These are phyloP conservation scores for Panus rudis DNA, from an alignment of 768 basidiomycete species.

Conservation along the genomic window DNA sequence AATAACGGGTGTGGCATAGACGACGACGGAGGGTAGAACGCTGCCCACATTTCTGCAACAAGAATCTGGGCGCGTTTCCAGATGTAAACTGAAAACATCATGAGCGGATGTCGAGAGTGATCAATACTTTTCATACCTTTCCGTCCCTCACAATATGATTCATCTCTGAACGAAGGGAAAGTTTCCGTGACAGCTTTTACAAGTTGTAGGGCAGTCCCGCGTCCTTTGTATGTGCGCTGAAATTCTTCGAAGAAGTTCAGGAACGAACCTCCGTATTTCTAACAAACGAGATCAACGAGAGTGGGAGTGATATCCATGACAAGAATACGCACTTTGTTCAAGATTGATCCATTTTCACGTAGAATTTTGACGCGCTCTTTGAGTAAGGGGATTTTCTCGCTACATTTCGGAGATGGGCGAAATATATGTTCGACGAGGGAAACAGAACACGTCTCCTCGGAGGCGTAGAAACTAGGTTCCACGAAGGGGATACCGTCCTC, in stretches of 20 bases:
- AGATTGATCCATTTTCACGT: conserved; percentile 67
- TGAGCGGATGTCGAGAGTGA: neutral
- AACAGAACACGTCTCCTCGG: conserved; percentile 64
- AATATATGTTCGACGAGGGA: conserved; percentile 63
- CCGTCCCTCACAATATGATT: conserved; percentile 46
- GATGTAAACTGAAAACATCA: conserved; percentile 48
- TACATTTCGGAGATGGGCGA: conserved; percentile 46
- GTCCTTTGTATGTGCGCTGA: conserved; percentile 39
- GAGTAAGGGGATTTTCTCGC: conserved; percentile 65
- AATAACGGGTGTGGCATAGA: conserved; percentile 61
- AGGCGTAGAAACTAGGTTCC: conserved; percentile 72
- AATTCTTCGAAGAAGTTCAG: conserved; percentile 59
- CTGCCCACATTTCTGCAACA: conserved; percentile 88
- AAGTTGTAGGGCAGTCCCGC: conserved; percentile 66
- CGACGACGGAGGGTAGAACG: conserved; percentile 60
- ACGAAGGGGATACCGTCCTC: conserved; percentile 74
- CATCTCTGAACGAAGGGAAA: conserved; percentile 76
- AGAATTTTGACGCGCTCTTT: conserved; percentile 67
- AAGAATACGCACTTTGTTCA: conserved; percentile 67
- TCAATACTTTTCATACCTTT: conserved; percentile 40
- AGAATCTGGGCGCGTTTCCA: conserved; percentile 93
- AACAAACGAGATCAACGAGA: conserved; percentile 1
- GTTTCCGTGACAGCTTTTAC: conserved; percentile 62
- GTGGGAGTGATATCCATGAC: conserved; percentile 3
- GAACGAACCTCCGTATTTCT: conserved; percentile 71